Conservation (phyloP, 1,284 basidiomycete genomes). For the Hemileia vastatrix region DNA sequence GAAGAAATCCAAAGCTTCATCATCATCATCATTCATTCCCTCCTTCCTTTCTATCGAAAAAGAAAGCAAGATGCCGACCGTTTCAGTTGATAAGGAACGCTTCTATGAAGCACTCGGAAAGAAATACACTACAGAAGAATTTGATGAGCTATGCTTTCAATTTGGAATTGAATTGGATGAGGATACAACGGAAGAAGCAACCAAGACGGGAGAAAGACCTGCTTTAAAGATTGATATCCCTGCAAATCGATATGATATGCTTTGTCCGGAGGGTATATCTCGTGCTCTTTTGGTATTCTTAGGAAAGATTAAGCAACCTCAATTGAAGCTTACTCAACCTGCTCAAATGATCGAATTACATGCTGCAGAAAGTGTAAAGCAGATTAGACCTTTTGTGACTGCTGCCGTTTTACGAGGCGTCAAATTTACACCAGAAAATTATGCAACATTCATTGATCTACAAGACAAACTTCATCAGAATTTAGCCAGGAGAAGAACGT, state of each 20-base stretch:
- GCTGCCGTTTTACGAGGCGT: constrained; percentile 81
- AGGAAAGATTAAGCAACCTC: constrained; percentile 34
- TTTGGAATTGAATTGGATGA: constrained; percentile 45
- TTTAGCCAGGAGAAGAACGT: constrained; percentile 73
- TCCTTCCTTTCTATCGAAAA: too few species aligned
- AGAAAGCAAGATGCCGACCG: constrained; percentile 39
- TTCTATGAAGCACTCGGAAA: constrained; percentile 37
- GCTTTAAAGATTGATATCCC: constrained; percentile 44
- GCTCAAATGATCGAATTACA: neutral
- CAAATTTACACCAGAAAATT: constrained; percentile 73
- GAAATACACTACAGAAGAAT: constrained; percentile 35
- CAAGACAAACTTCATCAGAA: constrained; percentile 92
- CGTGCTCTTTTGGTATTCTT: constrained; percentile 40
- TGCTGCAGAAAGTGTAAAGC: too few species aligned
- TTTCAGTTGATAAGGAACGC: constrained; percentile 42
- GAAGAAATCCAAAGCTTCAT: too few species aligned
- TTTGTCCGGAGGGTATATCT: constrained; percentile 42
- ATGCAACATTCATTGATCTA: constrained; percentile 93
- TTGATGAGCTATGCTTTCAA: constrained; percentile 45
- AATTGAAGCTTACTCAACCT: constrained; percentile 31
- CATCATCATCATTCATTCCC: too few species aligned
- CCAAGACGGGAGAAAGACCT: constrained; percentile 38
- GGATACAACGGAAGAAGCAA: too few species aligned
- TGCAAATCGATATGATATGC: constrained; percentile 42
- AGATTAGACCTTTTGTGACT: constrained; percentile 82